Conservation (phyloP, 495 filamentous ascomycete genomes). For the Mycothermus thermophilus region DNA sequence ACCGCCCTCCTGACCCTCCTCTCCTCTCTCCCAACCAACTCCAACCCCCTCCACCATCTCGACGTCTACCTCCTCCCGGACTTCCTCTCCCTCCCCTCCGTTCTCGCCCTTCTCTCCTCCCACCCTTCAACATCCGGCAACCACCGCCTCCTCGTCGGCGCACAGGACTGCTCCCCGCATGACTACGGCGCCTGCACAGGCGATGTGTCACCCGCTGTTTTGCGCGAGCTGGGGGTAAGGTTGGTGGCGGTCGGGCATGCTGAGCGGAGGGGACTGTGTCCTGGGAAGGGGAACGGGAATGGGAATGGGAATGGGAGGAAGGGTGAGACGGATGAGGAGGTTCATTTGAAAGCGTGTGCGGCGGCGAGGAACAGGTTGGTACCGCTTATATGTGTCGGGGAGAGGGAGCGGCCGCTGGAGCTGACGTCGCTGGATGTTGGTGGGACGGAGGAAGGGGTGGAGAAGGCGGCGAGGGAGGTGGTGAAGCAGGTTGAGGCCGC, state of each 20-base stretch:
- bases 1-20: conserved; percentile 35
- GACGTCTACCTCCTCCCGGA: conserved; percentile 62
- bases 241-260: conserved; percentile 73
- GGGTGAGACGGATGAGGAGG: conserved; percentile 51
- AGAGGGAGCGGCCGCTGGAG: conserved; percentile 28
- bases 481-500: conserved; percentile 47
- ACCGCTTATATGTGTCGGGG: conserved; percentile 70
- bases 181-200: conserved; percentile 61
- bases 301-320: no score
- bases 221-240: conserved; percentile 48
- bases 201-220: conserved; percentile 53
- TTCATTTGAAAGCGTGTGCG: conserved; percentile 53
- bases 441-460: conserved; percentile 18
- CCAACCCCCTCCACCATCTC: no score
- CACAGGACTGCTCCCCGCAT: conserved; percentile 60
- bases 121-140: conserved; percentile 22
- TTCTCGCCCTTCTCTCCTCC: conserved; percentile 35
- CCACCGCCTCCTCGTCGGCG: conserved; percentile 47
- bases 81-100: conserved; percentile 50
- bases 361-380: conserved; percentile 53
- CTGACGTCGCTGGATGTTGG: no score
- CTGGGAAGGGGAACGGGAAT: no score
- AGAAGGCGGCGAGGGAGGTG: conserved; percentile 51
- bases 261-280: conserved; percentile 53
- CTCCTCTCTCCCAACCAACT: no score